These are phyloP conservation scores for Komagataella kurtzmanii DNA, from an alignment of 805 yeast genomes.

Conservation along the genomic window DNA sequence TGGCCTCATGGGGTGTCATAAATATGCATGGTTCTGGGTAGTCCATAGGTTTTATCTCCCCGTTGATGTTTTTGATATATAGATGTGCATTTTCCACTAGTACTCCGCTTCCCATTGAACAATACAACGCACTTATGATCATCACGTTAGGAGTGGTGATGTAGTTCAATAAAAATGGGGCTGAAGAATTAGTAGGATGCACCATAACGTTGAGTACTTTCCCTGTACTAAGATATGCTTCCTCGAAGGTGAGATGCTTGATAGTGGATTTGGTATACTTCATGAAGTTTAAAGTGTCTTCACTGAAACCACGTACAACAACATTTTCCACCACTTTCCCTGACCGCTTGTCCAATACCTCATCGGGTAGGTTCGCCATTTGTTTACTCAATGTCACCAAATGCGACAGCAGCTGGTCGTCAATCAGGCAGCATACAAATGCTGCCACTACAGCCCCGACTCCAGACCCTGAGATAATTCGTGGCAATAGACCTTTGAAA, in stretches of 20 bases:
- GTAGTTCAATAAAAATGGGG: conserved; percentile 71
- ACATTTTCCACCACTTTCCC: conserved; percentile 68
- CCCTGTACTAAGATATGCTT: conserved; percentile 71
- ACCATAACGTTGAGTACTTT: conserved; percentile 74
- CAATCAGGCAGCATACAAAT: conserved; percentile 60
- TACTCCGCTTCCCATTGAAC: conserved; percentile 67
- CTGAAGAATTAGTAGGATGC: conserved; percentile 60
- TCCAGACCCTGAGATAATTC: conserved; percentile 83
- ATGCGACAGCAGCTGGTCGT: conserved; percentile 41
- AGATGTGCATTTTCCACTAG: conserved; percentile 49
- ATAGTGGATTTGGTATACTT: conserved; percentile 64
- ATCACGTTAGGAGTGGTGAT: conserved; percentile 89
- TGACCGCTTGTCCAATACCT: conserved; percentile 22
- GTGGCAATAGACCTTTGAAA: conserved; percentile 62
- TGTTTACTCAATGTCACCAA: conserved; percentile 20
- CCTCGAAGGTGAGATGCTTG: conserved; percentile 86
- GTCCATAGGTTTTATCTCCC: conserved; percentile 28
- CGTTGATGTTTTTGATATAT: conserved; percentile 41
- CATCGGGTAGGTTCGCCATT: conserved; percentile 11
- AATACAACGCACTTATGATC: conserved; percentile 81
- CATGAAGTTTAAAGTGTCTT: conserved; percentile 69
- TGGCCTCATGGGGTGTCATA: conserved; percentile 27
- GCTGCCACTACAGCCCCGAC: conserved; percentile 92
- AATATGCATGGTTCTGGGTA: conserved; percentile 23
- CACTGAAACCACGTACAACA: conserved; percentile 69